Conservation (phyloP, 768 basidiomycete genomes). For the Psilocybe azurescens region DNA sequence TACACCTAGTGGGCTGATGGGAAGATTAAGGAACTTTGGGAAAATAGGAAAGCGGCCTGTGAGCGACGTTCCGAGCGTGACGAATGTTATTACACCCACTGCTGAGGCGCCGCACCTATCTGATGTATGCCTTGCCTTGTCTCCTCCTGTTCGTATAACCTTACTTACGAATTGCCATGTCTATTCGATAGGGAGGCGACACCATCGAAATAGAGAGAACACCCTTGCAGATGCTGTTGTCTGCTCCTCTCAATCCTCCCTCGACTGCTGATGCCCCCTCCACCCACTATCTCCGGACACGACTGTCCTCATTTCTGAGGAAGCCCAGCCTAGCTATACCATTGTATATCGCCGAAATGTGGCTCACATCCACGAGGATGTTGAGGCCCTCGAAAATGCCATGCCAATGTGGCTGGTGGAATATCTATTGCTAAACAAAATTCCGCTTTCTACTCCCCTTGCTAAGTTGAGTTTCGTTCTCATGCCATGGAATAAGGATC, state of each 20-base stretch:
- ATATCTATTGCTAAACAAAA: conserved; percentile 76
- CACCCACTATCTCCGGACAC: conserved; percentile 63
- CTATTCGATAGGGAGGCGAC: conserved; percentile 19
- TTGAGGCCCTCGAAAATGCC: conserved; percentile 64
- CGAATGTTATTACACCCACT: conserved; percentile 31
- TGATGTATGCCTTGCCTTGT: conserved; percentile 29
- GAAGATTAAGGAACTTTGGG: conserved; percentile 77
- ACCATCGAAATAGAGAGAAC: conserved; percentile 44
- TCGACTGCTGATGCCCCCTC: conserved; percentile 74
- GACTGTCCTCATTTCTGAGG: conserved; percentile 81
- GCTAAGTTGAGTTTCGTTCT: conserved; percentile 91
- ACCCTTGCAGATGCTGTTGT: conserved; percentile 58
- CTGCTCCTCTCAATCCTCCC: conserved; percentile 68
- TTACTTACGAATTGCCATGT: neutral
- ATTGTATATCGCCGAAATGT: conserved; percentile 80
- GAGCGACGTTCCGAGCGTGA: conserved; percentile 36
- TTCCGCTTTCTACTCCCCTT: conserved; percentile 50
- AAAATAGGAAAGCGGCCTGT: conserved; percentile 45
- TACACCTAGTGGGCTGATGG: conserved; percentile 75
- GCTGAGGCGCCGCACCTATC: conserved; percentile 28
- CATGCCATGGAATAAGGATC: conserved; percentile 74
- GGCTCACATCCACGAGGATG: conserved; percentile 49
- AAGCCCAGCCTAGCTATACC: conserved; percentile 74
- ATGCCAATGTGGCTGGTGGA: conserved; percentile 92
- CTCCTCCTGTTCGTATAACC: neutral